Conservation (phyloP, 73 alveolate species). For the Blepharisma stoltei region DNA sequence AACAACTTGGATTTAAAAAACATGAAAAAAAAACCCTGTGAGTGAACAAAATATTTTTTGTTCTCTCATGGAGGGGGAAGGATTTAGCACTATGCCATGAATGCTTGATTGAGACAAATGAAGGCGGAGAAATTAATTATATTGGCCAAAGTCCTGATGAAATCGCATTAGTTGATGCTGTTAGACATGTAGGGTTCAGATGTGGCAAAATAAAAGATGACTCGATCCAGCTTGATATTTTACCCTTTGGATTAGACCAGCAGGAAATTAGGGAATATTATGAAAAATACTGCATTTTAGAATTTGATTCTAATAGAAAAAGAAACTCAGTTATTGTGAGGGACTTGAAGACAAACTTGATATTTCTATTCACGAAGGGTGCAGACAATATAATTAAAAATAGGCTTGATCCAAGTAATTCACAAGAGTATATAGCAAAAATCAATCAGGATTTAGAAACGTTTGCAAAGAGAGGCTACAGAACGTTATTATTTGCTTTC, state of each 20-base stretch:
- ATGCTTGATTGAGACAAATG: slow-evolving; percentile 41
- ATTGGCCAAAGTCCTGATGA: slow-evolving; percentile 35
- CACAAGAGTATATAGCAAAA: slow-evolving; percentile 48
- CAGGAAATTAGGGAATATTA: slow-evolving; percentile 32
- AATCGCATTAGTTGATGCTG: slow-evolving; percentile 36
- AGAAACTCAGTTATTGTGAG: slow-evolving; percentile 82
- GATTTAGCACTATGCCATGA: slow-evolving; percentile 61
- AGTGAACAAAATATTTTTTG: too few relatives aligned
- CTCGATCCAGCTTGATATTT: not conserved
- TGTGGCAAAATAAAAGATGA: not conserved
- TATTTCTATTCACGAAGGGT: not conserved
- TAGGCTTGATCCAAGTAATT: slow-evolving; percentile 34
- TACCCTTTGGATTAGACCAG: slow-evolving; percentile 3
- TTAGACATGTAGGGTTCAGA: slow-evolving; percentile 68
- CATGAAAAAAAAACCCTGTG: slow-evolving; percentile 82
- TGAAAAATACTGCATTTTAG: slow-evolving; percentile 76
- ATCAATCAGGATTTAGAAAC: slow-evolving; percentile 46
- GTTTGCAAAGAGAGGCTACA: slow-evolving; percentile 67
- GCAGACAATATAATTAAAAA: slow-evolving; percentile 41
- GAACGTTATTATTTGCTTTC: slow-evolving; percentile 90
- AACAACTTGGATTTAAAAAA: too few relatives aligned
- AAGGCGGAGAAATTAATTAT: slow-evolving; percentile 23
- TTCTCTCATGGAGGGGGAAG: too few relatives aligned
- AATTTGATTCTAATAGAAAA: slow-evolving; percentile 91
- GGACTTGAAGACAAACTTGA: not conserved